Percentiles rank a stretch among this genome's conserved stretches.
These are phyloP conservation scores for Podaxis sp. DNA, from an alignment of 768 basidiomycete species.

Conservation along the genomic window DNA sequence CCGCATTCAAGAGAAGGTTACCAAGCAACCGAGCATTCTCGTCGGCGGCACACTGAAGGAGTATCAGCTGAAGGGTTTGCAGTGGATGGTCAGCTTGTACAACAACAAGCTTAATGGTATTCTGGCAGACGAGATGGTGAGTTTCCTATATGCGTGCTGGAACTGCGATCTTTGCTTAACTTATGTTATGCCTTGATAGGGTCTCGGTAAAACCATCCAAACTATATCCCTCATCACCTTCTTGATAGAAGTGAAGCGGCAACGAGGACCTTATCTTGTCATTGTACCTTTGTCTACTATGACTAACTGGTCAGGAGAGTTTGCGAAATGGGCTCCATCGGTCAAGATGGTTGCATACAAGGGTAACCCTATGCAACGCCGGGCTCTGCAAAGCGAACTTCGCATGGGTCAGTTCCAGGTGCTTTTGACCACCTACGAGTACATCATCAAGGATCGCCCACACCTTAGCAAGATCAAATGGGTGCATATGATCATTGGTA, in stretches of 20 bases:
- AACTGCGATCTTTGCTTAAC: neutral
- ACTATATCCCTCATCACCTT: constrained; percentile 95
- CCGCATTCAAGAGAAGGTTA: constrained; percentile 82
- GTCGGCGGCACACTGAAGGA: constrained; percentile 91
- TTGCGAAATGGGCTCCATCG: constrained; percentile 93
- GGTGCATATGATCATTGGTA: constrained; percentile 97
- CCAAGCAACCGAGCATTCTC: constrained; percentile 70
- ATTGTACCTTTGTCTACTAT: constrained; percentile 95
- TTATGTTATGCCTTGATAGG: constrained; percentile 42
- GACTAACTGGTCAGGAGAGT: constrained; percentile 97
- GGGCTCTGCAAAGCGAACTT: constrained; percentile 74
- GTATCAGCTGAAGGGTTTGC: constrained; percentile 91
- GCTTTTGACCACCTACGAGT: constrained; percentile 92
- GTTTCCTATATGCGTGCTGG: constrained; percentile 19
- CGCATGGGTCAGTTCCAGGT: constrained; percentile 87
- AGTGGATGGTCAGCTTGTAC: constrained; percentile 98
- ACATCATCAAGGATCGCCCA: constrained; percentile 97
- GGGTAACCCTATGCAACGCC: constrained; percentile 83
- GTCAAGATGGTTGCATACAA: constrained; percentile 86
- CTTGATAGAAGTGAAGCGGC: constrained; percentile 87
- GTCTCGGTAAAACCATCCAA: constrained; percentile 94
- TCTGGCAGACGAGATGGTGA: constrained; percentile 90
- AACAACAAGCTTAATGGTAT: constrained; percentile 97
- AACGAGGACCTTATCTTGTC: constrained; percentile 93
- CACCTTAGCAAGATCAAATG: constrained; percentile 88